Percentiles rank a stretch among this genome's conserved stretches.
Conservation (phyloP, 2,329 filamentous ascomycete species). For the Lachnellula arida region DNA sequence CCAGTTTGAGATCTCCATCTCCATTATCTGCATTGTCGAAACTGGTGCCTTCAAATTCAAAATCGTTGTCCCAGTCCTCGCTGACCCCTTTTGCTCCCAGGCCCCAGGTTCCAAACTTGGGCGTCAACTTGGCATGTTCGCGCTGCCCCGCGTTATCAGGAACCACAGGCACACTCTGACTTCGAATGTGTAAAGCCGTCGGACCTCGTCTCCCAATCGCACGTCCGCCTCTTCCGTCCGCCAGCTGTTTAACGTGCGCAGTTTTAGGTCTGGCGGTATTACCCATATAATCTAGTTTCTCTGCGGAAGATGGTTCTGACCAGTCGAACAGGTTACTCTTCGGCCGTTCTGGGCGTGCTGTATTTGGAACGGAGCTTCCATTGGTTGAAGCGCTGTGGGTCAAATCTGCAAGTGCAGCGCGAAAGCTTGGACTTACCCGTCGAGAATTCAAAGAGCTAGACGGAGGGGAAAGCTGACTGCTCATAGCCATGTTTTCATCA, state of each 20-base stretch:
- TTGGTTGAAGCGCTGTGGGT: slow-evolving; percentile 42
- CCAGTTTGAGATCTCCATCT: slow-evolving; percentile 35
- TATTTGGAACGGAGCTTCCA: slow-evolving; percentile 29
- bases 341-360: slow-evolving; percentile 53
- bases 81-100: slow-evolving; percentile 73
- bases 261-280: slow-evolving; percentile 65
- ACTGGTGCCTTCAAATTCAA: slow-evolving; percentile 56
- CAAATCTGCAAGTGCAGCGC: slow-evolving; percentile 49
- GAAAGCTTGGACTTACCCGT: slow-evolving; percentile 48
- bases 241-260: slow-evolving; percentile 70
- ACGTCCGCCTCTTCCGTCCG: slow-evolving; percentile 66
- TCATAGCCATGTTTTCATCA: slow-evolving; percentile 47
- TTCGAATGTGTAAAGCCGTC: slow-evolving; percentile 64
- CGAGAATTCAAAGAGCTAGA: slow-evolving; percentile 48
- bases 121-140: slow-evolving; percentile 47
- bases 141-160: slow-evolving; percentile 54
- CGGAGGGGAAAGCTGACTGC: slow-evolving; percentile 56
- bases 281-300: slow-evolving; percentile 55
- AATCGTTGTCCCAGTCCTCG: slow-evolving; percentile 88
- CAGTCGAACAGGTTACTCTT: slow-evolving; percentile 73
- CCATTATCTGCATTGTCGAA: slow-evolving; percentile 37
- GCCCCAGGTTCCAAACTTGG: slow-evolving; percentile 80
- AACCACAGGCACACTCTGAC: slow-evolving; percentile 73
- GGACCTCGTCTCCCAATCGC: slow-evolving; percentile 62
- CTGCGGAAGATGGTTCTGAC: slow-evolving; percentile 61